Conservation (phyloP, 2,329 filamentous ascomycete genomes). For the Sporothrix brunneoviolacea region DNA sequence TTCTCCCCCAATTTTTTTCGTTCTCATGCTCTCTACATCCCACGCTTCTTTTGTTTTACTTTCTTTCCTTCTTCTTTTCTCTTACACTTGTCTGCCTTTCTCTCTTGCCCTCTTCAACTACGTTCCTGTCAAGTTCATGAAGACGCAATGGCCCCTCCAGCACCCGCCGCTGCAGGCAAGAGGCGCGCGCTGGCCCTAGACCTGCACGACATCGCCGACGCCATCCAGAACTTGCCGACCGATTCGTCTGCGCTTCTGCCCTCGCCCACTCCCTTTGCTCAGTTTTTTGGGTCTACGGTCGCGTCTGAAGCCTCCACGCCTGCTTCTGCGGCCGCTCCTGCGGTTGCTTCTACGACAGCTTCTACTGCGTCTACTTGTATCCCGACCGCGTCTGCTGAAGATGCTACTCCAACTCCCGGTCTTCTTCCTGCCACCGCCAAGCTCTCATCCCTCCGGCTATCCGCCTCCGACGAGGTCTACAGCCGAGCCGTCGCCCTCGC, state of each 20-base stretch:
- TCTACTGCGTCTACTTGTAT: no score
- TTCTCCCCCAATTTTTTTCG: not conserved
- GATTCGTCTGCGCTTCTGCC: conserved; percentile 5
- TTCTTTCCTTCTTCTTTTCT: not conserved
- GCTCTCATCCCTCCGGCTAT: no score
- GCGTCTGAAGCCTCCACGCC: no score
- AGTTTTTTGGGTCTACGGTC: not conserved
- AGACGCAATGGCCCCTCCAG: not conserved
- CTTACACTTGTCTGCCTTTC: not conserved
- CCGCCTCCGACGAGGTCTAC: not conserved
- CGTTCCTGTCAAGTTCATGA: not conserved
- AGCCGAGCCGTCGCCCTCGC: conserved; percentile 4
- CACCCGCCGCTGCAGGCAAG: not conserved
- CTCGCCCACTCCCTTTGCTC: not conserved
- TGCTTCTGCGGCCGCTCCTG: no score
- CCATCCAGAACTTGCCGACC: conserved; percentile 2
- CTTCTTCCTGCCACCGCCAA: not conserved
- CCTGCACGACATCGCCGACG: conserved; percentile 6
- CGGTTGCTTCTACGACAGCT: no score
- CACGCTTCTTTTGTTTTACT: not conserved
- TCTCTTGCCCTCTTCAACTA: not conserved
- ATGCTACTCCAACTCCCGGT: no score
- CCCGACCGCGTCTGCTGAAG: no score
- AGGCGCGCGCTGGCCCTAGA: conserved; percentile 1
- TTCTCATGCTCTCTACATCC: not conserved